Evolutionary conservation across 2,329 filamentous ascomycete genomes (phyloP), one percentile per base, ranked within the genome.

Genomic region (Ceratocystis destructans): DNA sequence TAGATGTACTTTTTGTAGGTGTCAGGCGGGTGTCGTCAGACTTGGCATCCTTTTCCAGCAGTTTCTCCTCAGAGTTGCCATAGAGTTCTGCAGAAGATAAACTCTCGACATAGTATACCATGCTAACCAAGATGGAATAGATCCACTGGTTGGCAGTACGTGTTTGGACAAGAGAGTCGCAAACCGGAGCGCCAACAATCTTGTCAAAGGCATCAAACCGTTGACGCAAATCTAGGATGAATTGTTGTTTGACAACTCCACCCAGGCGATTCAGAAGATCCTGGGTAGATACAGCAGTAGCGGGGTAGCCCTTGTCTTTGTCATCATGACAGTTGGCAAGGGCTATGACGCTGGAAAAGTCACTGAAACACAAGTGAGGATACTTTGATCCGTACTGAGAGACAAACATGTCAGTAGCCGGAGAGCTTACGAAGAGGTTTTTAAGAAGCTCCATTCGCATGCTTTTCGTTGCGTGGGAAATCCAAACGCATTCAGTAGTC

Each of bases 61-160:
- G 61, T 10, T 37, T 15, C 48, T 53, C 12, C 25, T 25, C 48
- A 25, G 48, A 53, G 48, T 25, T 53, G 15, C 48, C 20, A 53
- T 53, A 53, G 12, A 53, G 48, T n/a, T 53, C 48, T 28, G 48
- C 8, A 15, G 25, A 10, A 53, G 48, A 28, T 25, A 53, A 25
- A 10, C 48, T 8, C 48, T 25, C 37, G n/a, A 62, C n/a, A 46
- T 46, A 62, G 37, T 45, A 5, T 17, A 62, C 31, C 25, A 62
- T 45, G 61, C 31, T 25, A 17, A 25, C 25, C 41, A 62, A 41
- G 37, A 62, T 44, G 22, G 61, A 41, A 17, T 45, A 45, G 33
- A 62, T 41, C 61, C 61, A 62, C 20, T 62, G 61, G 20, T 41
- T 45, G 25, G 44, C 37, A 44, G 61, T 62, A 7, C 61, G 61